Percentiles rank a stretch among this genome's conserved stretches.
Evolutionary conservation across 805 yeast genomes (phyloP).

Genomic region (Trichomonascus vanleenenianus): DNA sequence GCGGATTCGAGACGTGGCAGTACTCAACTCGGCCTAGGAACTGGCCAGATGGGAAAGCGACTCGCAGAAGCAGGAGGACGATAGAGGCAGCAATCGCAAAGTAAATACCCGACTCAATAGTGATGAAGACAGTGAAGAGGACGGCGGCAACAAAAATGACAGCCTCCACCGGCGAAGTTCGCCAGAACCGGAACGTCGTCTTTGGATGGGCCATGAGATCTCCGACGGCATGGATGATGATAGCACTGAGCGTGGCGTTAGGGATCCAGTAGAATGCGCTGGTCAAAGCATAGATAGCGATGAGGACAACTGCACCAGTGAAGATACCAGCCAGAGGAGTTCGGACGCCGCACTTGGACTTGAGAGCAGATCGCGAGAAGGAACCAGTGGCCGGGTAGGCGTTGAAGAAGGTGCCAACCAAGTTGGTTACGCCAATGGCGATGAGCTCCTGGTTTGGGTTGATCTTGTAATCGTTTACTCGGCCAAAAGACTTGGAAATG

Average conservation of each 20-base stretch:
- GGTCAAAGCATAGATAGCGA: conserved; percentile 81
- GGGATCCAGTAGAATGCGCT: conserved; percentile 83
- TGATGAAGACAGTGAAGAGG: conserved; percentile 63
- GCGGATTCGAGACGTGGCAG: conserved; percentile 63
- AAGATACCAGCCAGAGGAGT: conserved; percentile 90
- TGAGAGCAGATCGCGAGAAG: conserved; percentile 87
- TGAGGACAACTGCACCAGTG: conserved; percentile 80
- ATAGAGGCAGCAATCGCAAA: conserved; percentile 81
- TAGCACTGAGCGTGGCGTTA: conserved; percentile 77
- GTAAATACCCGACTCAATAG: conserved; percentile 85
- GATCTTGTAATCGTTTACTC: conserved; percentile 84
- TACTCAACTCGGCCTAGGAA: conserved; percentile 74
- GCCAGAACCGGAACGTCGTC: conserved; percentile 52
- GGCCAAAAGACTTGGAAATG: conserved; percentile 86
- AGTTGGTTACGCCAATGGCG: conserved; percentile 87
- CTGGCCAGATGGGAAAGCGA: conserved; percentile 73
- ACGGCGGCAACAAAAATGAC: conserved; percentile 67
- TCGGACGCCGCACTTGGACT: conserved; percentile 90
- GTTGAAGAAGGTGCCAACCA: conserved; percentile 83
- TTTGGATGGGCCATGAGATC: conserved; percentile 60
- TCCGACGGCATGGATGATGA: conserved; percentile 88
- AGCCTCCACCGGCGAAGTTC: conserved; percentile 64
- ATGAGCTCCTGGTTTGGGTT: conserved; percentile 89
- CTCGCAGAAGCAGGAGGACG: conserved; percentile 62
- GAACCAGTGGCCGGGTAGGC: conserved; percentile 97